Evolutionary conservation across 2,329 filamentous ascomycete species (phyloP).

Genomic region (Scedosporium apiospermum): DNA sequence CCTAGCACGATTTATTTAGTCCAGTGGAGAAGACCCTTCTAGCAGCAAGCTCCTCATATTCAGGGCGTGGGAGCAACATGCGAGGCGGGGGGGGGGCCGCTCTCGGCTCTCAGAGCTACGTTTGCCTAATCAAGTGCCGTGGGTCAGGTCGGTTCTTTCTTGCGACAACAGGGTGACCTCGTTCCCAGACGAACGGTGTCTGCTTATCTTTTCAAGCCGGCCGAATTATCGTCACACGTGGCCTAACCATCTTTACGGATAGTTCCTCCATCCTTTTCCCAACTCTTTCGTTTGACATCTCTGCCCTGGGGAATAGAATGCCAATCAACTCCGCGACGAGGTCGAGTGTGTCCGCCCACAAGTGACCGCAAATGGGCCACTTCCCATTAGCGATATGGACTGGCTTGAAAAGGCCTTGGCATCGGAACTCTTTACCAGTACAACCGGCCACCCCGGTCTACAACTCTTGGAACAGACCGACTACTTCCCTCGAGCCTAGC

Average conservation of each 20-base stretch:
- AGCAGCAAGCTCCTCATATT: neutral
- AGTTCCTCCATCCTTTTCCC: no score
- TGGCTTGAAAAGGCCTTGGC: neutral
- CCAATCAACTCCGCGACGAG: no score
- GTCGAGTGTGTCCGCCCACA: neutral
- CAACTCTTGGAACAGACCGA: neutral
- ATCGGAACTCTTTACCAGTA: neutral
- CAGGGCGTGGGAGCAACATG: neutral
- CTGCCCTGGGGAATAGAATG: no score
- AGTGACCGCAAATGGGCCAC: neutral
- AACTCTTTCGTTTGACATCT: no score
- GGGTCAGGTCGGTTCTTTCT: no score
- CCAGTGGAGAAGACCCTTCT: neutral
- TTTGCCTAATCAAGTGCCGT: no score
- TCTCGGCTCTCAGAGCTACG: no score
- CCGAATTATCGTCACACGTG: no score
- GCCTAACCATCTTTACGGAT: no score
- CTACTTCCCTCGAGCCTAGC: neutral
- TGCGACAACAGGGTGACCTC: no score
- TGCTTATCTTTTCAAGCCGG: no score
- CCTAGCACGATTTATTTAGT: neutral
- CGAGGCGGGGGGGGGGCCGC: neutral
- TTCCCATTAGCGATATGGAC: neutral
- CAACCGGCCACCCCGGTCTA: neutral
- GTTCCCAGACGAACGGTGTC: no score